Conservation (phyloP, 2,329 filamentous ascomycete genomes). For the Ilyonectria sp. region DNA sequence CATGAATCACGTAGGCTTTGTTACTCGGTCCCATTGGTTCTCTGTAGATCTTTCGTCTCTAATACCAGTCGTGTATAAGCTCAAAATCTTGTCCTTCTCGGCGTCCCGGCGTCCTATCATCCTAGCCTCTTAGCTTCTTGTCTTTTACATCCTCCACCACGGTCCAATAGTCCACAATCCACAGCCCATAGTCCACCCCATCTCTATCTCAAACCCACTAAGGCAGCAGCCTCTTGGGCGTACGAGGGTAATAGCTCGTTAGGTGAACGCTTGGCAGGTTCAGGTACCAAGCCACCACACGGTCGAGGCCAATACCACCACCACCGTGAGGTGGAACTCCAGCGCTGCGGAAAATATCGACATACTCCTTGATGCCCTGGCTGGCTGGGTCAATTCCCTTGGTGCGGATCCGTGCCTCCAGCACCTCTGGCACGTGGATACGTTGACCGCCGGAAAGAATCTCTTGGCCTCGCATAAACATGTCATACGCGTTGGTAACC, state of each 20-base stretch:
- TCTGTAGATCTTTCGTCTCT: constrained; percentile 28
- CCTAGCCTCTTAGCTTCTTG: background rate
- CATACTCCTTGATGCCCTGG: constrained; percentile 88
- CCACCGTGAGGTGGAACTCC: constrained; percentile 93
- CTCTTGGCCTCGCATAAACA: constrained; percentile 94
- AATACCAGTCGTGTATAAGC: constrained; percentile 26
- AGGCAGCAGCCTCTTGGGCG: constrained; percentile 71
- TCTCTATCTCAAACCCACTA: constrained; percentile 48
- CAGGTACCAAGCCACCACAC: constrained; percentile 80
- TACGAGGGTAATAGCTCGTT: constrained; percentile 71
- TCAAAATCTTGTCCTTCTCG: constrained; percentile 6
- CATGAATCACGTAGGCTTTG: constrained; percentile 8
- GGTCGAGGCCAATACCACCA: constrained; percentile 90
- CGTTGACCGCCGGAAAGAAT: constrained; percentile 93
- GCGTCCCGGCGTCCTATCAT: constrained; percentile 5
- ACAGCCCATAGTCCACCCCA: background rate
- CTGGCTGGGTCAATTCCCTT: constrained; percentile 86
- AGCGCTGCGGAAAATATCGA: constrained; percentile 84
- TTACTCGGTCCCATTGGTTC: constrained; percentile 4
- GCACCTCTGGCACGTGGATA: constrained; percentile 83
- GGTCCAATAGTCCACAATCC: constrained; percentile 12
- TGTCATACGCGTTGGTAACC: constrained; percentile 81
- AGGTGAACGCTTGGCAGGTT: constrained; percentile 73
- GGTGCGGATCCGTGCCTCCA: constrained; percentile 82
- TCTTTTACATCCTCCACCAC: constrained; percentile 14